phyloP scores from a whole-genome alignment of 306 rosid species.

The Quercus alba region DNA sequence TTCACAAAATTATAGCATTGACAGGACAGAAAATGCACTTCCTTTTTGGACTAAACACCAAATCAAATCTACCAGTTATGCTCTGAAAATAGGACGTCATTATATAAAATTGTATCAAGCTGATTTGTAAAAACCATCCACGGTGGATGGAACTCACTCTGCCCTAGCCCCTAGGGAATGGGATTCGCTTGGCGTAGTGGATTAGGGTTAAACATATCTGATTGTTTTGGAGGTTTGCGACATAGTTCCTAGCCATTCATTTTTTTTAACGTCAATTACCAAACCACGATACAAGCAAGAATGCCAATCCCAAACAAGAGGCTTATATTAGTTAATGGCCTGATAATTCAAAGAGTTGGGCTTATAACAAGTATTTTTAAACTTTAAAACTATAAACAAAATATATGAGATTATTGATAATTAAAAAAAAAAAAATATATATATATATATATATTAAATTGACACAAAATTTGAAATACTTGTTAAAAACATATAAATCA shows the following conservation, averaged over 20 bases:
- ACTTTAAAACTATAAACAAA: too few relatives aligned
- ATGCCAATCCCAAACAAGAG: background rate
- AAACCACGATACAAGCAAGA: background rate
- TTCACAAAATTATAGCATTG: too few relatives aligned
- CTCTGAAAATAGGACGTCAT: too few relatives aligned
- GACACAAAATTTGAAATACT: too few relatives aligned
- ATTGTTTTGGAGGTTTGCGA: background rate
- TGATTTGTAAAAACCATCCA: background rate
- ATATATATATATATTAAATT: too few relatives aligned
- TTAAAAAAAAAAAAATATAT: too few relatives aligned
- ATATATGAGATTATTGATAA: too few relatives aligned
- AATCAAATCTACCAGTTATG: too few relatives aligned
- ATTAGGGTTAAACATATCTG: background rate
- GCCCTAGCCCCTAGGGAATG: slow-evolving; percentile 14
- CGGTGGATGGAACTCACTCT: slow-evolving; percentile 30
- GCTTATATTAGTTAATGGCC: background rate
- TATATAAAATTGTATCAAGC: background rate
- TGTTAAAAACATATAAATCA: too few relatives aligned
- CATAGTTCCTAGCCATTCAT: background rate
- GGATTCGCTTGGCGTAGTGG: slow-evolving; percentile 1
- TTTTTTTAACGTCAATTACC: background rate
- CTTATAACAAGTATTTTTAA: too few relatives aligned
- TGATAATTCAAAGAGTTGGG: background rate
- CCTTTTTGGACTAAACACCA: too few relatives aligned
- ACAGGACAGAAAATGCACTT: too few relatives aligned